A percentile compares a stretch with the other conserved stretches of the same genome.
These are phyloP conservation scores for Tilletia horrida DNA, from an alignment of 1,284 basidiomycete species.

Conservation along the genomic window DNA sequence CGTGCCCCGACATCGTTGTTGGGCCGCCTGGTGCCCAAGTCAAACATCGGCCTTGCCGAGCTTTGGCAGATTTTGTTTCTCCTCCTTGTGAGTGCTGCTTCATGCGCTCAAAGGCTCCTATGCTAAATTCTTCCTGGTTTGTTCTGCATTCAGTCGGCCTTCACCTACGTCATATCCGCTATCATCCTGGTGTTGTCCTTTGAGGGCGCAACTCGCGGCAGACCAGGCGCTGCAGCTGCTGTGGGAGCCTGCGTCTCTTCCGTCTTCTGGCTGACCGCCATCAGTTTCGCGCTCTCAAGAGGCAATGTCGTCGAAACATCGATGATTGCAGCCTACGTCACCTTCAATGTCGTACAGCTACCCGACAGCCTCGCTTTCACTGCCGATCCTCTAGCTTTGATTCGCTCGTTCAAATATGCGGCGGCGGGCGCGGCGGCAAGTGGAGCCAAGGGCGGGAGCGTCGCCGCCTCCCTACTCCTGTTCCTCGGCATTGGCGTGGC, in stretches of 20 bases:
- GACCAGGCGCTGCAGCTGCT: conserved; percentile 43
- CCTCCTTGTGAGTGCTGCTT: conserved; percentile 1
- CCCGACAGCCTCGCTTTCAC: conserved; percentile 41
- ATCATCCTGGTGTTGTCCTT: conserved; percentile 49
- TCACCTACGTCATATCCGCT: conserved; percentile 48
- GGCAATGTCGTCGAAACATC: conserved; percentile 53
- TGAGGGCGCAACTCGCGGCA: conserved; percentile 43
- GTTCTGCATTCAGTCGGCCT: conserved; percentile 34
- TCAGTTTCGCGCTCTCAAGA: conserved; percentile 50
- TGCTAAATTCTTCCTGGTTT: not conserved
- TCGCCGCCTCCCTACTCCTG: not conserved
- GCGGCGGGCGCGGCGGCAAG: conserved; percentile 16
- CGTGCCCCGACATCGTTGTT: not conserved
- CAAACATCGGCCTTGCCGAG: conserved; percentile 40
- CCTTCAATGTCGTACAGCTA: conserved; percentile 52
- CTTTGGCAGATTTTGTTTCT: conserved; percentile 53
- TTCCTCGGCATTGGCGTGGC: not conserved
- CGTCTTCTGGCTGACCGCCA: conserved; percentile 51
- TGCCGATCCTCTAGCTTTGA: conserved; percentile 48
- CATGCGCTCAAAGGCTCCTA: not conserved
- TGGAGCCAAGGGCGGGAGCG: not conserved
- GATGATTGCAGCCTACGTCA: conserved; percentile 51
- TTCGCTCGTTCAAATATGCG: conserved; percentile 47
- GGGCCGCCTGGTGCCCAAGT: conserved; percentile 4
- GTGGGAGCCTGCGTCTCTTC: conserved; percentile 47